phyloP scores from a whole-genome alignment of 805 yeast species.

The Zygosaccharomyces pseudorouxii region DNA sequence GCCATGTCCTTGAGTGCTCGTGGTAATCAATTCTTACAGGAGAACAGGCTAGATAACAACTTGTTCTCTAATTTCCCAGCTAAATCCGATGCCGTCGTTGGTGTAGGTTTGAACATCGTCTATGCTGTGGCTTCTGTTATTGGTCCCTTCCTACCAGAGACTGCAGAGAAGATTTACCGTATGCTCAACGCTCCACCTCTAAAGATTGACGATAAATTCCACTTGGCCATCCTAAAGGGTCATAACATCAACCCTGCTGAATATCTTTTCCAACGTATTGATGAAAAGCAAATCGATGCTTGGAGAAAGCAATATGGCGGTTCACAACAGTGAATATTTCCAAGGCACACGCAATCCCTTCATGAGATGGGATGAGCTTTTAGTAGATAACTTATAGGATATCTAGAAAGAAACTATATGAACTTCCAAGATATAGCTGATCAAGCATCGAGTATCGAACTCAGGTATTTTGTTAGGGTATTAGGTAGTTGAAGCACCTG shows the following conservation, averaged over 20 bases:
- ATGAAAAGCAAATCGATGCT: conserved; percentile 76
- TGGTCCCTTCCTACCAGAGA: conserved; percentile 88
- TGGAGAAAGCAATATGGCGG: conserved; percentile 91
- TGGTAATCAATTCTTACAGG: conserved; percentile 95
- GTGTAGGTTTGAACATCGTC: conserved; percentile 82
- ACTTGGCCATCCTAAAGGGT: conserved; percentile 63
- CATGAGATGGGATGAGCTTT: too few relatives aligned
- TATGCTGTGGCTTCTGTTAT: conserved; percentile 80
- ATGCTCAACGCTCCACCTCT: conserved; percentile 81
- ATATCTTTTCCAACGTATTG: conserved; percentile 88
- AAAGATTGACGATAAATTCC: conserved; percentile 71
- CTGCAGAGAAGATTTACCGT: conserved; percentile 60
- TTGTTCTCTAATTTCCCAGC: conserved; percentile 71
- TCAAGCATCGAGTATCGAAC: too few relatives aligned
- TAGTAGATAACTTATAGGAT: not conserved
- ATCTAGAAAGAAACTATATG: too few relatives aligned
- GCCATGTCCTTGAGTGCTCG: conserved; percentile 90
- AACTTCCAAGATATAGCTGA: too few relatives aligned
- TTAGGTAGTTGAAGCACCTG: too few relatives aligned
- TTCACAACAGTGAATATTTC: conserved; percentile 37
- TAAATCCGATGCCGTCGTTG: conserved; percentile 86
- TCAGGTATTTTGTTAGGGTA: too few relatives aligned
- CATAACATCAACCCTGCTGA: conserved; percentile 89
- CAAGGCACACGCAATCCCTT: not conserved
- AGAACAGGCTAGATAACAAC: conserved; percentile 87